Evolutionary conservation across 805 yeast species (phyloP), one percentile per base, ranked within the genome.

Genomic region (Ogataea pignaliae): DNA sequence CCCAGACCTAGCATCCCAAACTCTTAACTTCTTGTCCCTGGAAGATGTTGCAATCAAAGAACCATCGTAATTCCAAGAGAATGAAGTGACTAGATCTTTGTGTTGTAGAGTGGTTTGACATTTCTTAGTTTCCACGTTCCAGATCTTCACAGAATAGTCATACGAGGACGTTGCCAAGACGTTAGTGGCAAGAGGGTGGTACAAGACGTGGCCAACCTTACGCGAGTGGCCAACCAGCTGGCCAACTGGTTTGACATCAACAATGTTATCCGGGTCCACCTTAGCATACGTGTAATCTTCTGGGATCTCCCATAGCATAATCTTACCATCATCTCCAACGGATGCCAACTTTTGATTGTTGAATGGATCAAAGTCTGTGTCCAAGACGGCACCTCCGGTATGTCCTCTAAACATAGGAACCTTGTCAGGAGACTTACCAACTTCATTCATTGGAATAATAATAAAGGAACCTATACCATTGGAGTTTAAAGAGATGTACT

Each of bases 381-480:
- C 99, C 54, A 93, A 75, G 31, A 93, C 97, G 9, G 95, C 84
- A 26, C 96, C 97, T 18, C 96, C 97, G 29, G 90, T 85, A 64
- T 91, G 99, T 13, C 99, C 99, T 57, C 97, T 80, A 66, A 91
- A 93, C 53, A 93, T 73, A 2, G 99, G 93, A 39, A 89, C 90
- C 48, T 83, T 79, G 55, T 93, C 99, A 3, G 97, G 97, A 8
- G 90, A 82, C 61, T 90, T 93, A 10, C 99, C 98, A 15, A 79
- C 83, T 64, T 91, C 97, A 9, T 64, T 62, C 21, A 88, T 70
- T 2, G 99, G 99, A 47, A 93, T 81, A 11, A 95, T 86, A 1
- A 96, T 97, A 71, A 93, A 90, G 0, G 98, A 95, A 42, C 99
- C 99, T 50, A 98, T 98, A 34, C 98, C 98, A 10, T 95, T 84